Conservation (phyloP, 768 basidiomycete species). For the Cystobasidiopsis lactophilus region DNA sequence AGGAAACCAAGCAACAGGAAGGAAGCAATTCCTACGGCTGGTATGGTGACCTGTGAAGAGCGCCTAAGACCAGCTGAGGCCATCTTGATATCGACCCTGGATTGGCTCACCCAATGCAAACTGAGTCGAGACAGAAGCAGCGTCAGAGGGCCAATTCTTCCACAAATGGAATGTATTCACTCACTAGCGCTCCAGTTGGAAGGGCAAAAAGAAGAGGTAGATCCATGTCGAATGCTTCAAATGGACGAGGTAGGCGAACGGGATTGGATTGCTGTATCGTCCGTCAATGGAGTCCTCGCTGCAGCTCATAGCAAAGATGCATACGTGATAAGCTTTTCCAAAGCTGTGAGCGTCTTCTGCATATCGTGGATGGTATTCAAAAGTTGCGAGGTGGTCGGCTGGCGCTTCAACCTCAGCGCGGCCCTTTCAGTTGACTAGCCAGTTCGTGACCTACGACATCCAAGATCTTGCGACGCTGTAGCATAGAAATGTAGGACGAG, state of each 20-base stretch:
- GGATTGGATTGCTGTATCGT: background rate
- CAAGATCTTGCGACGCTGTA: background rate
- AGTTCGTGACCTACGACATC: no score
- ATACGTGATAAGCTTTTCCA: background rate
- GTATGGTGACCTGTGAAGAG: background rate
- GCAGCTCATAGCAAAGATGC: background rate
- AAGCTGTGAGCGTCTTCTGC: background rate
- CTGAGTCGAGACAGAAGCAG: no score
- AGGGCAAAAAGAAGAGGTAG: background rate
- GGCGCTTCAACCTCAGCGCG: no score
- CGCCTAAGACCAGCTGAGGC: no score
- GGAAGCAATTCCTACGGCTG: background rate
- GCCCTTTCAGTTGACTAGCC: no score
- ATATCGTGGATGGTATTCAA: background rate
- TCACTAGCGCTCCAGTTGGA: background rate
- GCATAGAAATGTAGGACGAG: background rate
- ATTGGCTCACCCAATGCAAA: no score
- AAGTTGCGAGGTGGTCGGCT: background rate
- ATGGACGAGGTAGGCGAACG: background rate
- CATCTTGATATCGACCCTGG: no score
- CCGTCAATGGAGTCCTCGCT: background rate
- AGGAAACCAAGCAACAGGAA: slow-evolving; percentile 1
- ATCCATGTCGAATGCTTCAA: slow-evolving; percentile 2
- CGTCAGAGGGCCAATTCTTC: background rate
- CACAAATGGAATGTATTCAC: background rate